Evolutionary conservation across 176 grass and related monocot genomes (phyloP).

Genomic region (Carex pumila): DNA sequence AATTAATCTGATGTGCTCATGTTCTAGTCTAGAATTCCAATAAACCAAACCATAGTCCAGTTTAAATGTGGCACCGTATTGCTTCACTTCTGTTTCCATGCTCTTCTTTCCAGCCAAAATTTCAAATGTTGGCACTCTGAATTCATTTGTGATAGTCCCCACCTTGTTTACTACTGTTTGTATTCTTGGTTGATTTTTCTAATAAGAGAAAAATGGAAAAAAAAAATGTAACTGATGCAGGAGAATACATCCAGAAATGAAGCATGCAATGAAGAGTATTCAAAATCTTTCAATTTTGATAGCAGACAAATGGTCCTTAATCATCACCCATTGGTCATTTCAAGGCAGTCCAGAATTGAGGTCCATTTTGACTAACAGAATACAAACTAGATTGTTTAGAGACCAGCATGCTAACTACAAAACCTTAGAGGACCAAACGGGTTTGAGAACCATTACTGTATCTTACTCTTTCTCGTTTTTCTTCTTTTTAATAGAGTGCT

Average conservation of each 20-base stretch:
- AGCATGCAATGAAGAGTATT: neutral
- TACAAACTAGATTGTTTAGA: neutral
- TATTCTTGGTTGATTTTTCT: constrained; percentile 97
- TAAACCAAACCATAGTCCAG: constrained; percentile 94
- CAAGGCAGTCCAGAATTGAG: neutral
- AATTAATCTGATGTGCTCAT: constrained; percentile 84
- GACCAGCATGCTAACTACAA: neutral
- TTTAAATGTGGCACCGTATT: constrained; percentile 89
- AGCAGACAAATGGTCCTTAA: neutral
- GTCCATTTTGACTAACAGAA: neutral
- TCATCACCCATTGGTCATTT: neutral
- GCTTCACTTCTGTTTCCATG: constrained; percentile 93
- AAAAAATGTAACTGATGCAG: neutral
- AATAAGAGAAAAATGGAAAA: constrained; percentile 11
- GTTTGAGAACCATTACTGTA: neutral
- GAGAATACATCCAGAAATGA: neutral
- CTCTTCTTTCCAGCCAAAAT: constrained; percentile 69
- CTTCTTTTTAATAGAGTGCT: neutral
- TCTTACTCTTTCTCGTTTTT: neutral
- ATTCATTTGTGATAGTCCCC: constrained; percentile 89
- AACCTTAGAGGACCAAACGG: neutral
- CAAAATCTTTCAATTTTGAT: neutral
- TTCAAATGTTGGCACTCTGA: constrained; percentile 86
- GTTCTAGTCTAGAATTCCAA: constrained; percentile 98
- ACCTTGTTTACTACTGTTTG: constrained; percentile 94